Conservation (phyloP, 2,329 filamentous ascomycete species). For the Alternaria sp. region DNA sequence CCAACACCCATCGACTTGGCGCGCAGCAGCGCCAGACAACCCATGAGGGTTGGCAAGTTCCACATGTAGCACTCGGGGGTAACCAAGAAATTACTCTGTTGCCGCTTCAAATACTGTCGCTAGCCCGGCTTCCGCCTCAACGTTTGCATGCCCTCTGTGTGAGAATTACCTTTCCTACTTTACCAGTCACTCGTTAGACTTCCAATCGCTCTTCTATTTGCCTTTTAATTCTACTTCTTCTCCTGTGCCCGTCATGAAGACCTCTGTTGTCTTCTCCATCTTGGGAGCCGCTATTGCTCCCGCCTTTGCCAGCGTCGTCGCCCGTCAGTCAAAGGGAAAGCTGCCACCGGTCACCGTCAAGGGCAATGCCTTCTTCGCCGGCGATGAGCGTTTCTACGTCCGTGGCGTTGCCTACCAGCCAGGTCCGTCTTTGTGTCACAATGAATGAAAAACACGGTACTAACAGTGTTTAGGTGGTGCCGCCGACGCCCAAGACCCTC, state of each 20-base stretch:
- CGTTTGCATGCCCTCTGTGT: constrained; percentile 34
- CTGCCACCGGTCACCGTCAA: constrained; percentile 63
- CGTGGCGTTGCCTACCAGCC: constrained; percentile 71
- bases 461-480: constrained; percentile 48
- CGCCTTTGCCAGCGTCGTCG: constrained; percentile 29
- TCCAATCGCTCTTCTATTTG: constrained; percentile 25
- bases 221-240: constrained; percentile 36
- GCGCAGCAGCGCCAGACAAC: constrained; percentile 35
- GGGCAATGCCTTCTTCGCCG: constrained; percentile 70
- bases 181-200: constrained; percentile 48
- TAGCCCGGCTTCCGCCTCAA: constrained; percentile 22
- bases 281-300: constrained; percentile 36
- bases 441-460: constrained; percentile 41
- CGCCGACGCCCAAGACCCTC: constrained; percentile 66
- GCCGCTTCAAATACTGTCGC: constrained; percentile 40
- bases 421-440: constrained; percentile 52
- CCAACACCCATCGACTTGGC: constrained; percentile 43
- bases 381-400: constrained; percentile 64
- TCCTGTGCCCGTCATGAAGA: constrained; percentile 36
- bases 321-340: constrained; percentile 45
- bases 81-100: constrained; percentile 35
- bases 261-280: constrained; percentile 33
- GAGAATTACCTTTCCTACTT: constrained; percentile 33
- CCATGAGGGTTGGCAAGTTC: constrained; percentile 47
- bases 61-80: constrained; percentile 34